These are phyloP conservation scores for Macrophomina phaseolina DNA, from an alignment of 2,329 filamentous ascomycete genomes.

Conservation along the genomic window DNA sequence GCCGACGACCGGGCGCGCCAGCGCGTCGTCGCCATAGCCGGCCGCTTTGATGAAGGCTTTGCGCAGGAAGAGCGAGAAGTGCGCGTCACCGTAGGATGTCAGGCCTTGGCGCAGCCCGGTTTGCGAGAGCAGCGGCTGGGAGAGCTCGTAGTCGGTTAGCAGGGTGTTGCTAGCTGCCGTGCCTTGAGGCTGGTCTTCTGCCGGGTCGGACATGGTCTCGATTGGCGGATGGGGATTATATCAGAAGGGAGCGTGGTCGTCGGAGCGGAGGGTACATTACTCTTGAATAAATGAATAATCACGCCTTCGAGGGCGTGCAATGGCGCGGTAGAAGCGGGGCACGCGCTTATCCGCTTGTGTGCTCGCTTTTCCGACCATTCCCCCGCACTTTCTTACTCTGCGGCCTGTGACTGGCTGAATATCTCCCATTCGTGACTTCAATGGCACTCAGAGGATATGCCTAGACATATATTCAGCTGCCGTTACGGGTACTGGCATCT, in stretches of 20 bases:
- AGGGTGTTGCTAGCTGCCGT: neutral
- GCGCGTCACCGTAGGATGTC: slow-evolving; percentile 72
- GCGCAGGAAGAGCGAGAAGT: slow-evolving; percentile 76
- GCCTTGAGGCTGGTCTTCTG: neutral
- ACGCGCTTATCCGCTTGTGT: neutral
- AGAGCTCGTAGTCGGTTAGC: slow-evolving; percentile 63
- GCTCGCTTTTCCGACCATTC: neutral
- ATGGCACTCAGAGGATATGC: neutral
- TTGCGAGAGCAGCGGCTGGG: slow-evolving; percentile 55
- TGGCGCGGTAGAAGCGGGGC: slow-evolving; percentile 13
- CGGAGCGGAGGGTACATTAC: neutral
- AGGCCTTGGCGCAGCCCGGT: slow-evolving; percentile 68
- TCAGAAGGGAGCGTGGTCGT: neutral
- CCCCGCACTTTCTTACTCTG: slow-evolving; percentile 4
- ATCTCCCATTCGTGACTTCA: neutral
- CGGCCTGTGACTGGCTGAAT: slow-evolving; percentile 2
- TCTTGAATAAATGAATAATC: neutral
- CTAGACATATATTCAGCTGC: neutral
- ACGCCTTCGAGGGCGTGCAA: slow-evolving; percentile 6
- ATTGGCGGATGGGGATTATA: neutral
- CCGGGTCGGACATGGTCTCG: neutral
- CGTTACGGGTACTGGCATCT: no score
- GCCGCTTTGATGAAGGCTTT: slow-evolving; percentile 81
- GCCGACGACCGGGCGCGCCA: slow-evolving; percentile 73
- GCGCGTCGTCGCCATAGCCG: slow-evolving; percentile 73